Evolutionary conservation across 2,329 filamentous ascomycete genomes (phyloP), one percentile per base, ranked within the genome.

Genomic region (Xylariaceae sp.): DNA sequence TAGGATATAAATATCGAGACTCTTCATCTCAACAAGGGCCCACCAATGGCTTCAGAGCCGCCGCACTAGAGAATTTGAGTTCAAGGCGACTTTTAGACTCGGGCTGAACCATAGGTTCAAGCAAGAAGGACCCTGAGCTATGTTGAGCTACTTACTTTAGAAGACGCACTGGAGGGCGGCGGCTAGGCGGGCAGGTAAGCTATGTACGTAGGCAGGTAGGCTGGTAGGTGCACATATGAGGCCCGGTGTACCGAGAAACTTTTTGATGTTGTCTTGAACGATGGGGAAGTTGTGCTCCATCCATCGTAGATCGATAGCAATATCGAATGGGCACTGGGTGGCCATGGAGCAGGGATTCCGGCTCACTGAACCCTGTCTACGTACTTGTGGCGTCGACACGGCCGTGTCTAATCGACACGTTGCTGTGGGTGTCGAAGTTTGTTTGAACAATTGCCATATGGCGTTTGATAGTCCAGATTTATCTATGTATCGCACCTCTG

Each of bases 41-140:
- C 40, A 48, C 49, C 49, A 52, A 23, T 21, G 46, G 12, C 6
- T 37, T 55, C 51, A 45, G 44, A 60, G 60, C 57, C 51, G 49
- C 62, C 48, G 57, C 57, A 54, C 14, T 37, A 37, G 50, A 57
- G 52, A 18, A n/a, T 51, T 52, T 55, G 54, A 59, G 51, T 42
- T 53, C 46, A 48, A 46, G 43, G 43, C 52, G 37, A 61, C 40
- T 21, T 57, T 50, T 47, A 61, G 54, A 59, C 48, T 62, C 49
- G 54, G 60, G 53, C 50, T 53, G 52, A 60, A 54, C n/a, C n/a
- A n/a, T n/a, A n/a, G 52, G 40, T 48, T 55, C 49, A 48, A 59
- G 57, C 50, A 54, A 57, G 56, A 56, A 57, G 56, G 52, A 59
- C 58, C 54, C 56, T 63, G 46, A 53, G 59, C 40, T 40, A 23